phyloP scores from a whole-genome alignment of 164 flowering plant species.

The Houttuynia cordata region DNA sequence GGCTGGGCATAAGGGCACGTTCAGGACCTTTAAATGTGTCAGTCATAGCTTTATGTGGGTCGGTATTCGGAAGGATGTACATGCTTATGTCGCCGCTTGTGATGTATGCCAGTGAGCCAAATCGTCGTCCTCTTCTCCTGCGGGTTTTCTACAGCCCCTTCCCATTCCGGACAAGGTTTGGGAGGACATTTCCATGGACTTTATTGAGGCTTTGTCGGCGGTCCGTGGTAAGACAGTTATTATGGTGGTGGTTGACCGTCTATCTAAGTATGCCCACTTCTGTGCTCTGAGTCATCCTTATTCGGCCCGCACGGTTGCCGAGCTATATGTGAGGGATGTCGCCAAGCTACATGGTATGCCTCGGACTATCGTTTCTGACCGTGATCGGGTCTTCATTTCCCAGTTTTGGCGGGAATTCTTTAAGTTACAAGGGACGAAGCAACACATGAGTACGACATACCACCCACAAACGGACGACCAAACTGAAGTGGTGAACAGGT shows the following conservation, averaged over 20 bases:
- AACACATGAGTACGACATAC: not conserved
- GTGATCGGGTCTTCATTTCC: not conserved
- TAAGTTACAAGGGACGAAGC: not conserved
- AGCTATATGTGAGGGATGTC: too few relatives aligned
- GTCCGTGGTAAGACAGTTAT: too few relatives aligned
- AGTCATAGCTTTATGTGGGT: not conserved
- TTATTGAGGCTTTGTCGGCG: not conserved
- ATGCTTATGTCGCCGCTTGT: too few relatives aligned
- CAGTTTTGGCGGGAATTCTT: conserved; percentile 2
- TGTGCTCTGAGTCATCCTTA: too few relatives aligned
- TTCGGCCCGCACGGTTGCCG: too few relatives aligned
- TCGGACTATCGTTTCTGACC: not conserved
- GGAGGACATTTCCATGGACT: not conserved
- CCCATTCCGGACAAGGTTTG: not conserved
- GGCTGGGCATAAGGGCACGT: not conserved
- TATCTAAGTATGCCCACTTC: too few relatives aligned
- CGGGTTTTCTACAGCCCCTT: not conserved
- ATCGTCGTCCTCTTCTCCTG: not conserved
- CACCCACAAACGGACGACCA: conserved; percentile 4
- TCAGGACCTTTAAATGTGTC: not conserved
- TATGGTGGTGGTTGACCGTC: too few relatives aligned
- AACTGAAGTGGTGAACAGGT: not conserved
- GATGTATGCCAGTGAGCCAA: too few relatives aligned
- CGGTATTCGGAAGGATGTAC: not conserved
- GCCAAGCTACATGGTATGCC: not conserved